Conservation (phyloP, 108 stramenopile species). For the Licmophora abbreviata region DNA sequence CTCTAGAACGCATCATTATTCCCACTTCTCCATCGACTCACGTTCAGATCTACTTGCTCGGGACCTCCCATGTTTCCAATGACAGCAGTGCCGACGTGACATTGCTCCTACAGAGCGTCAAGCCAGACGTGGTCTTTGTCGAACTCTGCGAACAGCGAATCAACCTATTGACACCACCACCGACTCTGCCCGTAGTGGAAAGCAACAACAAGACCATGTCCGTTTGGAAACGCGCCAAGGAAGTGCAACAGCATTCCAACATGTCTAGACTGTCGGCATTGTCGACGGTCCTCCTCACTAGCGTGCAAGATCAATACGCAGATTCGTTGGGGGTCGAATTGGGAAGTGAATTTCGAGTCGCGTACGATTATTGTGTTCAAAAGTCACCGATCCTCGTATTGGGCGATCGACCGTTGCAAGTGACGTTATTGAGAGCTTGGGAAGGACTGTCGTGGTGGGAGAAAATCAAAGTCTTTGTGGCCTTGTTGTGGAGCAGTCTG, state of each 20-base stretch:
- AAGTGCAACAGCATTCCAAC: conserved; percentile 7
- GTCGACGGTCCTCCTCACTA: conserved; percentile 37
- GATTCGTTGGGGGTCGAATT: conserved; percentile 68
- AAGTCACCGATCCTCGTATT: conserved; percentile 37
- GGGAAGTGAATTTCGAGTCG: conserved; percentile 71
- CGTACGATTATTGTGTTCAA: conserved; percentile 42
- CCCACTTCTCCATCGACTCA: conserved; percentile 3
- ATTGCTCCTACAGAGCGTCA: conserved; percentile 45
- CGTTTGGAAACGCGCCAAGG: conserved; percentile 13
- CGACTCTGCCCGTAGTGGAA: conserved; percentile 1
- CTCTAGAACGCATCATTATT: conserved; percentile 24
- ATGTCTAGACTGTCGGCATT: conserved; percentile 19
- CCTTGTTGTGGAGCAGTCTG: conserved; percentile 55
- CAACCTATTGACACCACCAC: conserved; percentile 25
- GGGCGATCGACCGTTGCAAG: conserved; percentile 67
- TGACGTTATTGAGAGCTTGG: conserved; percentile 73
- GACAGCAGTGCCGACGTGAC: conserved; percentile 61
- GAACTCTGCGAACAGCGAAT: conserved; percentile 77
- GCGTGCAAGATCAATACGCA: conserved; percentile 75
- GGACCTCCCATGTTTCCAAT: conserved; percentile 76
- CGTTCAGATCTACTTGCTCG: conserved; percentile 57
- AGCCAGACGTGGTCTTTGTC: conserved; percentile 66
- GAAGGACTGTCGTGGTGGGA: conserved; percentile 61
- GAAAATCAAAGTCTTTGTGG: conserved; percentile 57
- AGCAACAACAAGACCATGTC: conserved; percentile 7